These are phyloP conservation scores for Fusarium luffae DNA, from an alignment of 2,329 filamentous ascomycete species.

Conservation along the genomic window DNA sequence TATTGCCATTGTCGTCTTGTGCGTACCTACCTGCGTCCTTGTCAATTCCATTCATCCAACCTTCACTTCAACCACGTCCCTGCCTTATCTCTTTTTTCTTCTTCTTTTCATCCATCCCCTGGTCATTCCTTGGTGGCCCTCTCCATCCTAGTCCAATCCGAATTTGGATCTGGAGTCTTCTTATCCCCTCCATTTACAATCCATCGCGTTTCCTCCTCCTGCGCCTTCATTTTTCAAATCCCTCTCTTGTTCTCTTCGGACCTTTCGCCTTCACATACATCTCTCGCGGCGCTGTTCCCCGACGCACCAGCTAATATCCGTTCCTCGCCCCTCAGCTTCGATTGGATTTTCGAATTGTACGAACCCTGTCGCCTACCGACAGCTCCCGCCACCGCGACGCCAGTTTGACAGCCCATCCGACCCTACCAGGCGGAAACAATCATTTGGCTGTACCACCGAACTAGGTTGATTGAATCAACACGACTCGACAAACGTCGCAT, in stretches of 20 bases:
- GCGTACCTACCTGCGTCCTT: slow-evolving; percentile 3
- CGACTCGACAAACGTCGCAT: slow-evolving; percentile 26
- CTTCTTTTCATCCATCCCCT: slow-evolving; percentile 34
- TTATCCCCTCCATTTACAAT: slow-evolving; percentile 33
- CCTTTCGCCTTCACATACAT: slow-evolving; percentile 15
- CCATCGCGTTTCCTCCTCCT: slow-evolving; percentile 33
- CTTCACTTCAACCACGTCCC: slow-evolving; percentile 27
- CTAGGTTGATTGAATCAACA: slow-evolving; percentile 21
- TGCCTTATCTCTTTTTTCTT: slow-evolving; percentile 30
- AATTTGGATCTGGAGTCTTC: slow-evolving; percentile 34
- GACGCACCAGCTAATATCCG: slow-evolving; percentile 26
- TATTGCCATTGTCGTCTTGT: slow-evolving; percentile 6
- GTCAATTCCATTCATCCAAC: slow-evolving; percentile 24
- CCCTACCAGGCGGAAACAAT: slow-evolving; percentile 35
- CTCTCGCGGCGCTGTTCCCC: slow-evolving; percentile 15
- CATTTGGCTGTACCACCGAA: slow-evolving; percentile 28
- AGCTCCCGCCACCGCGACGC: slow-evolving; percentile 34
- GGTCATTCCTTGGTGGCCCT: slow-evolving; percentile 33
- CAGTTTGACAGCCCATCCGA: slow-evolving; percentile 35
- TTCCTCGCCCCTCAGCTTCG: slow-evolving; percentile 32
- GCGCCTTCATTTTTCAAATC: slow-evolving; percentile 33
- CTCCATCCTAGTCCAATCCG: slow-evolving; percentile 32
- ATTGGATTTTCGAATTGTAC: slow-evolving; percentile 35
- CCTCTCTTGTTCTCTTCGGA: slow-evolving; percentile 19
- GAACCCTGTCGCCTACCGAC: slow-evolving; percentile 36